Conservation (phyloP, 257 asterid genomes). For the Solanum ossicruentum region DNA sequence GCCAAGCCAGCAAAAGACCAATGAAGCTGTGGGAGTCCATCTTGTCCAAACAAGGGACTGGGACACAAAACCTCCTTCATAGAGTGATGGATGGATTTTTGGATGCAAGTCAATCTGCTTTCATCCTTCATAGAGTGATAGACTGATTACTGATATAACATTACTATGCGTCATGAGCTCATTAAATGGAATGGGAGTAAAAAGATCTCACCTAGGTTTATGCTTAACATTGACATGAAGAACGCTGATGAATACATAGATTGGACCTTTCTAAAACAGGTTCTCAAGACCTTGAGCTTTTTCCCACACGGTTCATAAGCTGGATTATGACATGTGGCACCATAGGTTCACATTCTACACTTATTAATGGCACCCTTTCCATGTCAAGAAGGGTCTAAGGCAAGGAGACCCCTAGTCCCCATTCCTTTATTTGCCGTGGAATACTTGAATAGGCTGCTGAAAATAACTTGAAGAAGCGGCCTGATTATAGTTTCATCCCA, state of each 20-base stretch:
- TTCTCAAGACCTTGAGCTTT: background rate
- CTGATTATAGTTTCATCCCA: background rate
- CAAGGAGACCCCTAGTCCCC: background rate
- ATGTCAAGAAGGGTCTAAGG: background rate
- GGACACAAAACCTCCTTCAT: background rate
- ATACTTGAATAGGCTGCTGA: background rate
- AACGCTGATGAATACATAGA: background rate
- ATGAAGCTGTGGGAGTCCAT: background rate
- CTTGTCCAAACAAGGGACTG: background rate
- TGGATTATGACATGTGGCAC: background rate
- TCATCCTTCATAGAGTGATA: background rate
- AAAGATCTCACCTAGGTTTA: background rate
- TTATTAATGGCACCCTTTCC: background rate
- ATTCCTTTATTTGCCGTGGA: background rate
- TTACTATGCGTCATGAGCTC: background rate
- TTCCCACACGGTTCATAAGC: background rate
- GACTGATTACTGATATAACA: background rate
- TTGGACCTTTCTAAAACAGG: background rate
- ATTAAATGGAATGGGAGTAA: background rate
- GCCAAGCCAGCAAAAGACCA: background rate
- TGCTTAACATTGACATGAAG: background rate
- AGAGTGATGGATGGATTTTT: background rate
- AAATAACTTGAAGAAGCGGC: background rate
- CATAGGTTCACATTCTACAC: background rate
- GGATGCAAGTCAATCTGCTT: background rate